Conservation (phyloP, 352 stramenopile genomes). For the Elongisporangium senticosum region DNA sequence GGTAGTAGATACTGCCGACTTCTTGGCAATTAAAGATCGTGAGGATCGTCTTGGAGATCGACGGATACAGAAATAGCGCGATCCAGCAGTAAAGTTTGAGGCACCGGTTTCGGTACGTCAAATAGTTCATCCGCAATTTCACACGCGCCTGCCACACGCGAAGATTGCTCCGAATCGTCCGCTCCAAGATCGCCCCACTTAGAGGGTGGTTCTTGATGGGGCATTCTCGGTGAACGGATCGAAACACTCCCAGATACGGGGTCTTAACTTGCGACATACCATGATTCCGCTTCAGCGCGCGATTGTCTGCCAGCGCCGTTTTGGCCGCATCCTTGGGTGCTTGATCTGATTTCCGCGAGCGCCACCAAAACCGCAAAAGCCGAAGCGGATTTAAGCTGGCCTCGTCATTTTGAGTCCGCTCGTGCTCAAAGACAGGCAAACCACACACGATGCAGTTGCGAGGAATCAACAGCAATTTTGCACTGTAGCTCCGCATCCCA, state of each 20-base stretch:
- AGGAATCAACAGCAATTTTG: conserved; percentile 62
- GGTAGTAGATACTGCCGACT: conserved; percentile 46
- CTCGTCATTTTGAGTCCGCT: conserved; percentile 42
- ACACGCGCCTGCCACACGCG: conserved; percentile 72
- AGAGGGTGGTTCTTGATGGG: conserved; percentile 44
- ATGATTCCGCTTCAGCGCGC: conserved; percentile 52
- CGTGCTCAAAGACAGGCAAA: conserved; percentile 51
- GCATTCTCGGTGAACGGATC: conserved; percentile 44
- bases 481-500: conserved; percentile 54
- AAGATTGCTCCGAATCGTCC: conserved; percentile 64
- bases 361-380: conserved; percentile 41
- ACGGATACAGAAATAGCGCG: conserved; percentile 68
- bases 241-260: conserved; percentile 57
- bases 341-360: conserved; percentile 2
- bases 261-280: conserved; percentile 74
- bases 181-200: conserved; percentile 43
- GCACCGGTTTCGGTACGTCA: conserved; percentile 77
- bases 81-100: conserved; percentile 79
- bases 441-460: conserved; percentile 65
- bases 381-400: conserved; percentile 49
- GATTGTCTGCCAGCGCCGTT: conserved; percentile 18
- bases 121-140: conserved; percentile 80
- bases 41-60: conserved; percentile 71
- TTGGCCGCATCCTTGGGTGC: background rate
- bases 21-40: conserved; percentile 81